These are phyloP conservation scores for Trypanosoma avium DNA, from an alignment of 208 protist species.

Conservation along the genomic window DNA sequence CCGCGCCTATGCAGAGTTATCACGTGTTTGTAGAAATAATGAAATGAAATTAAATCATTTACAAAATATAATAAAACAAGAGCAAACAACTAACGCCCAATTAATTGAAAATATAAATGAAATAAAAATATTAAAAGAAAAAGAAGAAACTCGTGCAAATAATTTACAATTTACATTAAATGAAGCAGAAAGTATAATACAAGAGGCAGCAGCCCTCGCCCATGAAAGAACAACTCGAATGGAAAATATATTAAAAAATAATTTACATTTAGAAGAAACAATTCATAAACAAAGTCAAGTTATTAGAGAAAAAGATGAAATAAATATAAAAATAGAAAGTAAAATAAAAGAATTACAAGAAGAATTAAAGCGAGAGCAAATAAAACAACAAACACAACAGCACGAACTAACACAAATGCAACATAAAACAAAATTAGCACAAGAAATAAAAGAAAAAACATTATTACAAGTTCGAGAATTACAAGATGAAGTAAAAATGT, in stretches of 20 bases:
- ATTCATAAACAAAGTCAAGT: slow-evolving; percentile 1
- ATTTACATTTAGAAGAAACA: slow-evolving; percentile 3
- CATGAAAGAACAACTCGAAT: slow-evolving; percentile 12
- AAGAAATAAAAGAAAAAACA: neutral
- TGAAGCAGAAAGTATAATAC: slow-evolving; percentile 8
- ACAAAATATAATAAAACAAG: neutral
- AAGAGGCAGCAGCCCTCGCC: slow-evolving; percentile 18
- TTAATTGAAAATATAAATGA: neutral
- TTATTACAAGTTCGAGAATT: slow-evolving; percentile 4
- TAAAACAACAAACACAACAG: slow-evolving; percentile 4
- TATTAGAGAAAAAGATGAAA: slow-evolving; percentile 6
- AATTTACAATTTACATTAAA: slow-evolving; percentile 10
- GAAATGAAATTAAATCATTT: neutral
- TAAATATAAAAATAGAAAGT: neutral
- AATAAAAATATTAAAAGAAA: neutral
- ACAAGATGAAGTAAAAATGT: neutral
- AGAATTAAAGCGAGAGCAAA: slow-evolving; percentile 1
- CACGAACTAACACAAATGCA: neutral
- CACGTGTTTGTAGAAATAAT: neutral
- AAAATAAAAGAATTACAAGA: slow-evolving; percentile 12
- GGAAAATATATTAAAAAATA: slow-evolving; percentile 20
- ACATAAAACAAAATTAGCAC: neutral
- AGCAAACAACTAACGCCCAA: neutral
- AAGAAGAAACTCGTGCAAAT: neutral
- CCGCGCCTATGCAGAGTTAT: slow-evolving; percentile 21